Evolutionary conservation across 495 filamentous ascomycete genomes (phyloP), one percentile per base, ranked within the genome.

Genomic region (Xylaria curta): DNA sequence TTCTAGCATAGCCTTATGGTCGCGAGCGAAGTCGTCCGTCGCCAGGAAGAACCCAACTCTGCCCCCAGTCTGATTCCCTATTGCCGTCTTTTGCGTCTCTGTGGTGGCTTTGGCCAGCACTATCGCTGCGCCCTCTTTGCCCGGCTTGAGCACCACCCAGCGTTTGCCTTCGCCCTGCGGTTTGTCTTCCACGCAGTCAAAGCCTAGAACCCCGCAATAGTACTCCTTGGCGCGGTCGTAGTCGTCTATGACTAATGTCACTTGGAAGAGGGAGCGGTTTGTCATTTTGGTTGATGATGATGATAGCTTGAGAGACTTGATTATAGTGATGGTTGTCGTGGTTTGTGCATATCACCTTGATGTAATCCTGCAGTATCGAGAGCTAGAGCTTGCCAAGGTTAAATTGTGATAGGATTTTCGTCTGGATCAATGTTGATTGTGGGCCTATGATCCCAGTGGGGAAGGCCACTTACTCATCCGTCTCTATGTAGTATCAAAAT

Each of bases 181-280:
- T 8, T 19, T 36, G 66, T 69, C 66, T 38, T 69, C 53, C 38
- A 47, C 54, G 21, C 66, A 69, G 17, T 46, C 54, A 21, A 69
- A 69, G 13, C 66, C 66, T 8, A 69, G 28, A 6, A 69, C 54
- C 2, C 31, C 66, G 54, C 66, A 69, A 40, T 69, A 69, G 24
- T 69, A 69, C 26, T 40, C 66, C 40, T 69, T 69, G 53, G 66
- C 66, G 40, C 66, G 66, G 42, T 69, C 66, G 40, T 69, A 69
- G 53, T 59, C 53, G 54, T 69, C 66, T 10, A 69, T 54, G 38
- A 69, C 53, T 9, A 69, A 15, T 38, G 66, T 69, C n/a, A 69
- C 66, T 61, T 69, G 66, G 66, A 69, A 69, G 38, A 69, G 66
- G 40, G 66, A 69, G 24, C 54, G 66, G 38, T 61, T 60, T 1